phyloP scores from a whole-genome alignment of 257 asterid genomes.

The Rubia yunnanensis region DNA sequence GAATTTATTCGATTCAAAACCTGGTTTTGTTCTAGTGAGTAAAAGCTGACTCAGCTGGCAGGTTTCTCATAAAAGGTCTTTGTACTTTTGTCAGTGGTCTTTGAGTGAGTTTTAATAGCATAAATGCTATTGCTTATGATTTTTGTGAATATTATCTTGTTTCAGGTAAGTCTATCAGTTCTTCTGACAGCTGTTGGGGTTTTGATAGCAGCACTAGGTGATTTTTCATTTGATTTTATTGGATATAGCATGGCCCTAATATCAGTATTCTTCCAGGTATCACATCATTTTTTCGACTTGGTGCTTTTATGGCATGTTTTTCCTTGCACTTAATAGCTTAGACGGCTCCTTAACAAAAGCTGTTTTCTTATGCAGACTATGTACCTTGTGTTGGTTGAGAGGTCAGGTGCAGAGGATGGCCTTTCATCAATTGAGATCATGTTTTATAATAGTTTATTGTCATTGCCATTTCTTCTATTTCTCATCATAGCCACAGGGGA shows the following conservation, averaged over 20 bases:
- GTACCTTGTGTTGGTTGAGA: conserved; percentile 96
- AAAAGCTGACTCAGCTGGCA: neutral
- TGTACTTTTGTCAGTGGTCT: neutral
- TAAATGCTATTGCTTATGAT: neutral
- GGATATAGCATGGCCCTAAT: conserved; percentile 86
- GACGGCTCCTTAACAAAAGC: conserved; percentile 1
- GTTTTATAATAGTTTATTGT: conserved; percentile 79
- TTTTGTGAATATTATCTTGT: conserved; percentile 4
- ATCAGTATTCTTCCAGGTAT: conserved; percentile 95
- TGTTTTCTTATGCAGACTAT: conserved; percentile 62
- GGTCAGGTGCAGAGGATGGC: conserved; percentile 96
- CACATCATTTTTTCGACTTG: conserved; percentile 9
- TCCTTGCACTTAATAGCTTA: neutral
- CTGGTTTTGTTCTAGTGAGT: neutral
- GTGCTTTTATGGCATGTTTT: conserved; percentile 1
- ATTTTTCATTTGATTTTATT: conserved; percentile 86
- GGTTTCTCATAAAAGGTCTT: neutral
- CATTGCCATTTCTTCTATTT: conserved; percentile 77
- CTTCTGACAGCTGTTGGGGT: conserved; percentile 88
- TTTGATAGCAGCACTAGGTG: conserved; percentile 90
- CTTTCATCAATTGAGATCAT: conserved; percentile 88
- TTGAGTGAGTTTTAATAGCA: neutral
- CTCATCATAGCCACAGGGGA: conserved; percentile 89
- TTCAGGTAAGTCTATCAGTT: conserved; percentile 87
- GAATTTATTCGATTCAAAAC: neutral